A percentile compares a stretch with the other conserved stretches of the same genome.
These are phyloP conservation scores for Pyropia yezoensis DNA, from an alignment of 23 red algal species.

Conservation along the genomic window DNA sequence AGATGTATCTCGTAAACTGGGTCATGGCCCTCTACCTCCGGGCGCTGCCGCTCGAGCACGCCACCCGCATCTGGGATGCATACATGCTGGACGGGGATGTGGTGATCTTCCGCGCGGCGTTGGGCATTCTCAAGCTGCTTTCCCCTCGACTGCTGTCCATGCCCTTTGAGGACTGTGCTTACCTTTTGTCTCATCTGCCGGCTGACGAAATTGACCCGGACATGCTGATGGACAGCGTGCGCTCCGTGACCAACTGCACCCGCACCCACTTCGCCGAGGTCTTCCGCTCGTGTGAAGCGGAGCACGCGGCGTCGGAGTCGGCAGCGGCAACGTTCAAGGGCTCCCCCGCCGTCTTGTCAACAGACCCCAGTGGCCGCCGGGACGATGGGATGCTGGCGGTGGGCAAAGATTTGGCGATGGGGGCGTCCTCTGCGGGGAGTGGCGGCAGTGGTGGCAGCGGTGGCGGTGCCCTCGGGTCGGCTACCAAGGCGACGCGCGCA, in stretches of 20 bases:
- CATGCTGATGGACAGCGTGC: conserved; percentile 56
- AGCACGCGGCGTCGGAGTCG: too few species aligned
- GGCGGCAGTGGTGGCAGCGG: too few species aligned
- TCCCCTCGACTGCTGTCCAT: conserved; percentile 46
- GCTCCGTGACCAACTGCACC: conserved; percentile 14
- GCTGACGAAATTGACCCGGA: conserved; percentile 50
- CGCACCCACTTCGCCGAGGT: too few species aligned
- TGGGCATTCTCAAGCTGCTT: conserved; percentile 82
- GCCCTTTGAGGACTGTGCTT: conserved; percentile 92
- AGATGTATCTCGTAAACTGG: conserved; percentile 97
- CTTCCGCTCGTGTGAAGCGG: too few species aligned
- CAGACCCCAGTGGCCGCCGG: too few species aligned
- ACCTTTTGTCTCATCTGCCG: conserved; percentile 85
- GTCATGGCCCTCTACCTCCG: conserved; percentile 89
- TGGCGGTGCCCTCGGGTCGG: too few species aligned
- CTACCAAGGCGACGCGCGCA: too few species aligned
- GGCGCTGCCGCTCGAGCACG: conserved; percentile 75
- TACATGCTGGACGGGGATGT: conserved; percentile 90
- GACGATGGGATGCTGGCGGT: too few species aligned
- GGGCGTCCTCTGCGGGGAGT: too few species aligned
- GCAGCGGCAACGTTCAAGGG: too few species aligned
- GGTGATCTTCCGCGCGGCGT: conserved; percentile 76
- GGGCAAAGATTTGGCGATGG: too few species aligned
- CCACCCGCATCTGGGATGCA: conserved; percentile 85
- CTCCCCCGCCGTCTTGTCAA: too few species aligned